Percentiles rank a stretch among this genome's conserved stretches.
Evolutionary conservation across 345 rosid genomes (phyloP).

Genomic region (Diplotaxis tenuifolia): DNA sequence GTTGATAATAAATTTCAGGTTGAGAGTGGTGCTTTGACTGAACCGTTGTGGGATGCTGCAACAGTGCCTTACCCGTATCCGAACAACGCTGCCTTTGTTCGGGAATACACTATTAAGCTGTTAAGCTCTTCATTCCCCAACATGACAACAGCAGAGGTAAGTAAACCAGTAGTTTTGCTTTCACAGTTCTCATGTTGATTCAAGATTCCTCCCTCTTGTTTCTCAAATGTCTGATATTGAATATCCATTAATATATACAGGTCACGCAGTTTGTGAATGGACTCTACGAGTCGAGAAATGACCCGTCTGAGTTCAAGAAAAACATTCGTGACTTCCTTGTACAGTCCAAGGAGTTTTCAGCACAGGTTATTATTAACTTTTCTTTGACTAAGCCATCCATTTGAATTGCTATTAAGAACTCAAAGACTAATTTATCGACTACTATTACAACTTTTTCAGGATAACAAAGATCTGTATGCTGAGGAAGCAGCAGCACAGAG

Average conservation of each 20-base stretch:
- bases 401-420: not conserved
- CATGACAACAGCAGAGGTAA: constrained; percentile 89
- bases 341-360: constrained; percentile 78
- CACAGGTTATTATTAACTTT: constrained; percentile 51
- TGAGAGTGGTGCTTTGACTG: constrained; percentile 75
- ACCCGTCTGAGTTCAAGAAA: constrained; percentile 73
- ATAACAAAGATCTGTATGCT: constrained; percentile 77
- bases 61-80: constrained; percentile 72
- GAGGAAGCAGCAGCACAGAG: constrained; percentile 81
- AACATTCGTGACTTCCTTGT: constrained; percentile 95
- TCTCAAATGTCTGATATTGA: constrained; percentile 17
- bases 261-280: constrained; percentile 88
- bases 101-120: constrained; percentile 88
- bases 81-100: constrained; percentile 73
- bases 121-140: constrained; percentile 91
- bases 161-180: not conserved
- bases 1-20: constrained; percentile 46
- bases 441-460: constrained; percentile 39
- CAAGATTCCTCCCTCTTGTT: not conserved
- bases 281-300: constrained; percentile 75
- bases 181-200: not conserved
- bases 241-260: constrained; percentile 39
- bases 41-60: constrained; percentile 91
- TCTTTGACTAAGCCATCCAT: not conserved
- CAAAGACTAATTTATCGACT: not conserved